A percentile compares a stretch with the other conserved stretches of the same genome.
Evolutionary conservation across 225 moss, liverwort and hornwort genomes (phyloP).

Genomic region (Physcomitrium patens): DNA sequence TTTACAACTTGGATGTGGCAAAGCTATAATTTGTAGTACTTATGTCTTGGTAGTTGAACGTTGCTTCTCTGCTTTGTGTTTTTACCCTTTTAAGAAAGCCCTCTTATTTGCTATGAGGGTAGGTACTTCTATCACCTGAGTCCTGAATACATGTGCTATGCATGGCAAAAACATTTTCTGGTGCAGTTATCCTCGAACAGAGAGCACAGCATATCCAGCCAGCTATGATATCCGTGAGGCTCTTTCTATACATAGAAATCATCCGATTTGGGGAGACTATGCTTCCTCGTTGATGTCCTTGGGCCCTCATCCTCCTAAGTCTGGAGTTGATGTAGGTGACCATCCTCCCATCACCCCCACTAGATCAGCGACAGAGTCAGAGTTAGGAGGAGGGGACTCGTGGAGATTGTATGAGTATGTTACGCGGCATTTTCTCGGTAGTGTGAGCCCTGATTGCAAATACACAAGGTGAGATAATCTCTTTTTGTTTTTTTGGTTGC

Average conservation of each 20-base stretch:
- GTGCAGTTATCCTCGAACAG: conserved; percentile 96
- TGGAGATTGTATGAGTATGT: conserved; percentile 98
- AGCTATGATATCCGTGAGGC: conserved; percentile 92
- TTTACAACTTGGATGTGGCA: conserved; percentile 18
- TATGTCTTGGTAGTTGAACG: conserved; percentile 8
- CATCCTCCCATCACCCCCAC: conserved; percentile 98
- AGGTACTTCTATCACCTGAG: conserved; percentile 16
- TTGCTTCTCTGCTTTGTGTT: conserved; percentile 13
- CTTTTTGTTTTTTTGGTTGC: conserved; percentile 14
- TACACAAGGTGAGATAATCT: conserved; percentile 67
- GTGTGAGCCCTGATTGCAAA: conserved; percentile 96
- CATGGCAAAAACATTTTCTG: conserved; percentile 9
- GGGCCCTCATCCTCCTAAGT: conserved; percentile 88
- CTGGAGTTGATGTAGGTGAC: conserved; percentile 94
- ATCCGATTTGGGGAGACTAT: conserved; percentile 98
- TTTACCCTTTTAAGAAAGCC: neutral
- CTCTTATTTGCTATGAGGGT: conserved; percentile 10
- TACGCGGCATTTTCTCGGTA: conserved; percentile 90
- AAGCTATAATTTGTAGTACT: conserved; percentile 20
- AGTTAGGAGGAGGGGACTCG: conserved; percentile 90
- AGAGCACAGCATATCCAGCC: conserved; percentile 95
- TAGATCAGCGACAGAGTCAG: conserved; percentile 88
- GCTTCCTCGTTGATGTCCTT: conserved; percentile 74
- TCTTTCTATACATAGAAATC: conserved; percentile 76
- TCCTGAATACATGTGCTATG: conserved; percentile 23